These are phyloP conservation scores for Sphaerobolus stellatus DNA, from an alignment of 1,284 basidiomycete genomes.

Conservation along the genomic window DNA sequence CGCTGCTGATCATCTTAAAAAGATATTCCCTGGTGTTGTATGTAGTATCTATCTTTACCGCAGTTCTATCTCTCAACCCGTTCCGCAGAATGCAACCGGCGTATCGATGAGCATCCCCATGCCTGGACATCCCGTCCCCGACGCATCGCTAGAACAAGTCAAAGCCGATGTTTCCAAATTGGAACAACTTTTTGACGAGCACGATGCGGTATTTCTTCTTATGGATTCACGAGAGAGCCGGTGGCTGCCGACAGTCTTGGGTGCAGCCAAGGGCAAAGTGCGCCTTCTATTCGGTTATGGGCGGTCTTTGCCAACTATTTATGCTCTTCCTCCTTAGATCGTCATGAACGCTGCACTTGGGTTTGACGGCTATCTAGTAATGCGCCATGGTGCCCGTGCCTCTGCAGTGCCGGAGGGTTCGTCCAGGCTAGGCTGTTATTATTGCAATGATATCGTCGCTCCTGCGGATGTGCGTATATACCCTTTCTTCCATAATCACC, in stretches of 20 bases:
- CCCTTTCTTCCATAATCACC: constrained; percentile 1
- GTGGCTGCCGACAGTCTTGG: constrained; percentile 92
- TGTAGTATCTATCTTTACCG: constrained; percentile 30
- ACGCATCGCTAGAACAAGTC: constrained; percentile 53
- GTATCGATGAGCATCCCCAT: constrained; percentile 85
- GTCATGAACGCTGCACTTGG: constrained; percentile 95
- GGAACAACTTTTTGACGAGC: constrained; percentile 76
- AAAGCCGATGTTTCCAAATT: constrained; percentile 70
- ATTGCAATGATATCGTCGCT: constrained; percentile 97
- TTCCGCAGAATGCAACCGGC: constrained; percentile 70
- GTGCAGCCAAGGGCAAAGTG: constrained; percentile 81
- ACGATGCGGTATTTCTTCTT: constrained; percentile 91
- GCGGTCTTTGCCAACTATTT: neutral
- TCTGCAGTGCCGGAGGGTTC: constrained; percentile 32
- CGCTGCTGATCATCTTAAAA: constrained; percentile 84
- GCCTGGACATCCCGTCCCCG: constrained; percentile 92
- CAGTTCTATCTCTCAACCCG: constrained; percentile 6
- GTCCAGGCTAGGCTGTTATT: constrained; percentile 83
- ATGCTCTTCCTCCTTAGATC: constrained; percentile 50
- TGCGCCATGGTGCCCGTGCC: constrained; percentile 85
- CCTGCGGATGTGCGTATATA: constrained; percentile 78
- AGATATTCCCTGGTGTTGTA: constrained; percentile 91
- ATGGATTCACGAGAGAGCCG: constrained; percentile 97
- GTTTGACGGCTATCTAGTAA: constrained; percentile 95
- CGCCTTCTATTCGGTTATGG: constrained; percentile 12